phyloP scores from a whole-genome alignment of 179 eudicot species.

The Beta macrorhiza region DNA sequence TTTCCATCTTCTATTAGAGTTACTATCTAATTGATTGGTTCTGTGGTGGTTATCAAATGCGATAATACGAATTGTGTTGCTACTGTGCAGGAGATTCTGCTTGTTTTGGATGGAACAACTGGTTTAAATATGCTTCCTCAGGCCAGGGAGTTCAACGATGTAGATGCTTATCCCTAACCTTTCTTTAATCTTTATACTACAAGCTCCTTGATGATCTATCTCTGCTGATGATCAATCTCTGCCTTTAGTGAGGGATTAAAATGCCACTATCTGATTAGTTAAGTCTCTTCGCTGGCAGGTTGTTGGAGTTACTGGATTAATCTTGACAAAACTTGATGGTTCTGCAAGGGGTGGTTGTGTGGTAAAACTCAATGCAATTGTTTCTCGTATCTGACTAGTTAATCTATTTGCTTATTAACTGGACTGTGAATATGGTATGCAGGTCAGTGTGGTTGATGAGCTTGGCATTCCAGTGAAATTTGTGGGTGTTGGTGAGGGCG shows the following conservation, averaged over 20 bases:
- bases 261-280: slow-evolving; percentile 6
- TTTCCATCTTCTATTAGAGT: neutral
- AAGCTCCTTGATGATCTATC: neutral
- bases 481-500: slow-evolving; percentile 97
- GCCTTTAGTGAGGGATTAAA: neutral
- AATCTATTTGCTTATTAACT: neutral
- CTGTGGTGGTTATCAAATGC: neutral
- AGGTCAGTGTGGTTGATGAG: slow-evolving; percentile 97
- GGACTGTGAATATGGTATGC: slow-evolving; percentile 8
- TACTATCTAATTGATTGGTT: neutral
- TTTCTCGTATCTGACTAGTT: neutral
- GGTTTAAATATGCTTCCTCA: slow-evolving; percentile 99
- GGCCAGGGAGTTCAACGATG: slow-evolving; percentile 96
- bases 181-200: neutral
- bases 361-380: slow-evolving; percentile 42
- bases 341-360: slow-evolving; percentile 99
- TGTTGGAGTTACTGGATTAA: slow-evolving; percentile 87
- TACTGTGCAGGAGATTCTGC: slow-evolving; percentile 68
- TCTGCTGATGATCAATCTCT: neutral
- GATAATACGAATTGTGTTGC: neutral
- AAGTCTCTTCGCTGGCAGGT: slow-evolving; percentile 46
- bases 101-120: slow-evolving; percentile 95
- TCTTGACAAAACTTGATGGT: slow-evolving; percentile 95
- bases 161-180: slow-evolving; percentile 24
- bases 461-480: slow-evolving; percentile 97